Evolutionary conservation across 257 asterid species (phyloP).

Genomic region (Orobanche coerulescens): DNA sequence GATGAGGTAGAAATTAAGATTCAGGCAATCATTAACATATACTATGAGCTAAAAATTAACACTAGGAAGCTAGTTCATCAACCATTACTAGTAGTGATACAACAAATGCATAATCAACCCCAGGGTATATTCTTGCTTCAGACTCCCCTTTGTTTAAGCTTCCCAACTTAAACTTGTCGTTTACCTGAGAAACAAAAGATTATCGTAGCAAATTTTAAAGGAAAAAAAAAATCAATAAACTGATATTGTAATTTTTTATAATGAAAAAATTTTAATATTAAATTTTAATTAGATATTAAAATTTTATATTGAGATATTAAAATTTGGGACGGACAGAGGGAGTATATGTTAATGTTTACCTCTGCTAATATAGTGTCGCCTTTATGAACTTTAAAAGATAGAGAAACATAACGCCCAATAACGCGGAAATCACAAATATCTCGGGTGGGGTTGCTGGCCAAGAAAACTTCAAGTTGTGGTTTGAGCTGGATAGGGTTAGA

Average conservation of each 20-base stretch:
- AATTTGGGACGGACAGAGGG: no score
- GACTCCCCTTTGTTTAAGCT: constrained; percentile 31
- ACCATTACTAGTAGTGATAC: constrained; percentile 35
- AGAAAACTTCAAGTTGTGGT: constrained; percentile 31
- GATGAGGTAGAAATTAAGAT: no score
- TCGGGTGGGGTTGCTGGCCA: constrained; percentile 23
- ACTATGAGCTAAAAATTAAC: no score
- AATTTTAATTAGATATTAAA: no score
- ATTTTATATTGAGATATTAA: no score
- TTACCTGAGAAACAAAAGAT: no score
- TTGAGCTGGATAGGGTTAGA: constrained; percentile 28
- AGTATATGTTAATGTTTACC: constrained; percentile 24
- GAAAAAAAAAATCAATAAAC: no score
- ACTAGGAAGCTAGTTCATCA: constrained; percentile 28
- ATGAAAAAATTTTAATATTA: no score
- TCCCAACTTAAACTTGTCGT: constrained; percentile 31
- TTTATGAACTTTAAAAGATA: constrained; percentile 31
- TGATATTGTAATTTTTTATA: no score
- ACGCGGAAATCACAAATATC: constrained; percentile 31
- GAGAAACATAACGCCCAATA: constrained; percentile 31
- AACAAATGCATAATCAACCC: constrained; percentile 35
- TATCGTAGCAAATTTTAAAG: no score
- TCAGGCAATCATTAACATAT: no score
- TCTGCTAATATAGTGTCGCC: constrained; percentile 39
- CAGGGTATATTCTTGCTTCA: constrained; percentile 50